Evolutionary conservation across 2,329 filamentous ascomycete genomes (phyloP).

Genomic region (Mycogone perniciosa): DNA sequence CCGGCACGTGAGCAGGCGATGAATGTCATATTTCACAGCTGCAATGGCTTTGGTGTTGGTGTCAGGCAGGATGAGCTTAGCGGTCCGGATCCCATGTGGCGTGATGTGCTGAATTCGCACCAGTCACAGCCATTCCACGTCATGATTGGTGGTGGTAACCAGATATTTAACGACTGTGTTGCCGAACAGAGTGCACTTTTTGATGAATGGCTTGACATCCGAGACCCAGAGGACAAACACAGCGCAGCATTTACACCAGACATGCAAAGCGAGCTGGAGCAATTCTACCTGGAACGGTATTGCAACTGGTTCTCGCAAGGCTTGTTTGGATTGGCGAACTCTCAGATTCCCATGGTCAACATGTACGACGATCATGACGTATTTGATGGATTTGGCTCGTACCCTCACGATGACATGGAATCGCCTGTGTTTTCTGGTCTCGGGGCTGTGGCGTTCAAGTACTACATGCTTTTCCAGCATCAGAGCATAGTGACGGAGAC

Average conservation of each 20-base stretch:
- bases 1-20: conserved; percentile 77
- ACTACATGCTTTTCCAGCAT: conserved; percentile 98
- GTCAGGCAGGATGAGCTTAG: conserved; percentile 75
- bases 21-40: conserved; percentile 99
- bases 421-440: conserved; percentile 85
- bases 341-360: conserved; percentile 97
- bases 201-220: conserved; percentile 75
- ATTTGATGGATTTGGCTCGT: conserved; percentile 88
- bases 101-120: conserved; percentile 88
- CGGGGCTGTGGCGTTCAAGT: conserved; percentile 91
- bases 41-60: conserved; percentile 86
- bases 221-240: conserved; percentile 74
- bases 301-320: conserved; percentile 95
- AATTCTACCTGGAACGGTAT: conserved; percentile 83
- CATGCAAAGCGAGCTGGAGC: conserved; percentile 83
- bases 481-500: conserved; percentile 80
- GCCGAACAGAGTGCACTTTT: conserved; percentile 71
- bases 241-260: conserved; percentile 68
- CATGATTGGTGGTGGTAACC: conserved; percentile 95
- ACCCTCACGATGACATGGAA: conserved; percentile 85
- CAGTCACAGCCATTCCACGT: conserved; percentile 92
- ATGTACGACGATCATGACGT: conserved; percentile 96
- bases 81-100: conserved; percentile 93
- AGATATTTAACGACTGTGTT: conserved; percentile 89
- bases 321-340: conserved; percentile 83